These are phyloP conservation scores for Henckelia pumila DNA, from an alignment of 257 asterid species.

Conservation along the genomic window DNA sequence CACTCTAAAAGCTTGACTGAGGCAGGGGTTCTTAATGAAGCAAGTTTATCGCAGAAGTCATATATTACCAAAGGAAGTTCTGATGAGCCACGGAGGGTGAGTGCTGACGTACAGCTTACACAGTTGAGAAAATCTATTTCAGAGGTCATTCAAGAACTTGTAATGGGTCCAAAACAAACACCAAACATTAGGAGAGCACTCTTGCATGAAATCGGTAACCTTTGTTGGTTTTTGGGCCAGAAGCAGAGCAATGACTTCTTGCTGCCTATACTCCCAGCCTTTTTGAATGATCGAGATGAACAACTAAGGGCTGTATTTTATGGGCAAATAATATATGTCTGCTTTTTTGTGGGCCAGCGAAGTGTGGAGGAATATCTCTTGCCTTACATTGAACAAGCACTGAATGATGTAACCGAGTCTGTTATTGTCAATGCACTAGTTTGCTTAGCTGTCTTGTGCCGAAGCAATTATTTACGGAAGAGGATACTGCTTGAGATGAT, in stretches of 20 bases:
- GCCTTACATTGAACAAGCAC: conserved; percentile 97
- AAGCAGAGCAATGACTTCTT: conserved; percentile 96
- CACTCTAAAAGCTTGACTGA: conserved; percentile 96
- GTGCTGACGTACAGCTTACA: conserved; percentile 79
- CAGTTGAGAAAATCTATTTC: conserved; percentile 89
- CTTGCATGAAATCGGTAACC: conserved; percentile 91
- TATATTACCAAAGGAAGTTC: conserved; percentile 41
- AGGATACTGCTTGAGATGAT: conserved; percentile 87
- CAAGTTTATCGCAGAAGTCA: conserved; percentile 58
- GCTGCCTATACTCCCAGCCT: conserved; percentile 98
- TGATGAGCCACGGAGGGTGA: conserved; percentile 47
- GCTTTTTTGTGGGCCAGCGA: conserved; percentile 91
- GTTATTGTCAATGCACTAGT: conserved; percentile 91
- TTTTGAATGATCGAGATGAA: conserved; percentile 94
- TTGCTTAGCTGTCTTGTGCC: conserved; percentile 90
- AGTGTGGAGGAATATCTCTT: conserved; percentile 98
- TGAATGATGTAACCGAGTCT: conserved; percentile 75
- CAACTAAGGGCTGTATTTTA: conserved; percentile 97
- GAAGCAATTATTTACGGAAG: conserved; percentile 80
- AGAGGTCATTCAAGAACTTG: conserved; percentile 97
- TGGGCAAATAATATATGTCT: conserved; percentile 82
- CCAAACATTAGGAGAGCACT: conserved; percentile 99
- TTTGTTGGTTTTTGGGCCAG: conserved; percentile 99
- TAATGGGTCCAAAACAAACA: conserved; percentile 99
- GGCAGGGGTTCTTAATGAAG: conserved; percentile 94